Evolutionary conservation across 768 basidiomycete species (phyloP).

Genomic region (Mycena olivaceomarginata): DNA sequence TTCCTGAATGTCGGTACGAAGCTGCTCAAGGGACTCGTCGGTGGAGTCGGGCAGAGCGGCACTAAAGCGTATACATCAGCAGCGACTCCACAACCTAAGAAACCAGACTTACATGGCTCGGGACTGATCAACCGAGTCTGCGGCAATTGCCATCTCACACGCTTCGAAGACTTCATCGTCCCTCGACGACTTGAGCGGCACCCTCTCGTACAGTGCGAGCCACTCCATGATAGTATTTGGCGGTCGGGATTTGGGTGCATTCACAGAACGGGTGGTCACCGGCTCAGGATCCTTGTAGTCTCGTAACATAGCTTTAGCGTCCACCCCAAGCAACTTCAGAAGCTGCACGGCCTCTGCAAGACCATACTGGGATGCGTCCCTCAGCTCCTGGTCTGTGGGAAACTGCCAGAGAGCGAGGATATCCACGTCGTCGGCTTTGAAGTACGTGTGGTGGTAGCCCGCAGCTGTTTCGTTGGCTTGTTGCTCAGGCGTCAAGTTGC

Average conservation of each 20-base stretch:
- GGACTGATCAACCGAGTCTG: conserved; percentile 34
- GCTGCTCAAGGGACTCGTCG: background rate
- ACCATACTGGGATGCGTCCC: background rate
- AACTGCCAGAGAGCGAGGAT: conserved; percentile 27
- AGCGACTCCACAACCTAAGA: too few species aligned
- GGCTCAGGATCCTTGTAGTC: background rate
- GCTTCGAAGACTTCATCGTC: conserved; percentile 36
- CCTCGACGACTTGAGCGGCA: background rate
- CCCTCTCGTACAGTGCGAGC: background rate
- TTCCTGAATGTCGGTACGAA: background rate
- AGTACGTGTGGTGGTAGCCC: conserved; percentile 50
- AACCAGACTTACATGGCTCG: conserved; percentile 39
- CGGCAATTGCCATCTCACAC: conserved; percentile 45
- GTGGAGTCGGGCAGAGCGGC: conserved; percentile 34
- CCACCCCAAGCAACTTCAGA: conserved; percentile 2
- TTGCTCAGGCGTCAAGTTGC: conserved; percentile 24
- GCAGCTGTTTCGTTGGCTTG: conserved; percentile 40
- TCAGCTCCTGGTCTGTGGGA: conserved; percentile 44
- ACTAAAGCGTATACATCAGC: background rate
- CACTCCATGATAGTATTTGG: background rate
- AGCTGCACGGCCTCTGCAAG: background rate
- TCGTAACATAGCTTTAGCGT: background rate
- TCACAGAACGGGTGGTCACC: too few species aligned
- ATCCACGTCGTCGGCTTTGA: conserved; percentile 43
- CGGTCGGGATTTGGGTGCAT: background rate